Percentiles rank a stretch among this genome's conserved stretches.
phyloP scores from a whole-genome alignment of 2,329 filamentous ascomycete species.

The Chaetomium sp. region DNA sequence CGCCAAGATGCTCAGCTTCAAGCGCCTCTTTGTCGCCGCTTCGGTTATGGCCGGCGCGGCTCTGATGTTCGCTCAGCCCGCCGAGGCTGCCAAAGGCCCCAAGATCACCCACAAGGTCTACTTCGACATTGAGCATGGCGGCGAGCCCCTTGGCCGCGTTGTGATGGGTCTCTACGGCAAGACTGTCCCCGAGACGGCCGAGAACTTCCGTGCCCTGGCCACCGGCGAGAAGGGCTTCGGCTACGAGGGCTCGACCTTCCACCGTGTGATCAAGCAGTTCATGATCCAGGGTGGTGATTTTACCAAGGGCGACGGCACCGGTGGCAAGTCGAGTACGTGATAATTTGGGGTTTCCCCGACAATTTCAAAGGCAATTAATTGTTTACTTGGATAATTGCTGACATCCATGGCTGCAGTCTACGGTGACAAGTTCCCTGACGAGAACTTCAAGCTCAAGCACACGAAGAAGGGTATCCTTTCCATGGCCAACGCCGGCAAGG shows the following conservation, averaged over 20 bases:
- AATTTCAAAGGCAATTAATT: not conserved
- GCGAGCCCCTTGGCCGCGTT: constrained; percentile 65
- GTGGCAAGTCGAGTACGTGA: constrained; percentile 72
- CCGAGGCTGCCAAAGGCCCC: constrained; percentile 73
- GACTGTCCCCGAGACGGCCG: constrained; percentile 69
- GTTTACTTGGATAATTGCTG: not conserved
- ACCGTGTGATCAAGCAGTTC: constrained; percentile 84
- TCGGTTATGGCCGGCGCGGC: constrained; percentile 70
- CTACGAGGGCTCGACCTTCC: constrained; percentile 75
- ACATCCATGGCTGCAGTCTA: constrained; percentile 52
- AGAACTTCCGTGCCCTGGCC: constrained; percentile 73
- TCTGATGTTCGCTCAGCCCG: constrained; percentile 67
- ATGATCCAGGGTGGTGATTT: constrained; percentile 93
- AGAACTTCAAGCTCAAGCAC: constrained; percentile 96
- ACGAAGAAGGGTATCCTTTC: constrained; percentile 75
- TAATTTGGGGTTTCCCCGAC: not conserved
- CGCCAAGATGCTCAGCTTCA: constrained; percentile 62
- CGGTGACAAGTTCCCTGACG: constrained; percentile 74
- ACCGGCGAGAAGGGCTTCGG: constrained; percentile 83
- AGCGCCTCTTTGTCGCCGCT: constrained; percentile 63
- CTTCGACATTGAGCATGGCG: constrained; percentile 76
- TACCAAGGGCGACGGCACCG: constrained; percentile 73
- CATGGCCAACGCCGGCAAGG: constrained; percentile 79
- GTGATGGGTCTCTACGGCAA: constrained; percentile 82
- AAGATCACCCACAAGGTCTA: constrained; percentile 96